Evolutionary conservation across 305 asterid species (phyloP), one percentile per base, ranked within the genome.

Genomic region (Withania somnifera): DNA sequence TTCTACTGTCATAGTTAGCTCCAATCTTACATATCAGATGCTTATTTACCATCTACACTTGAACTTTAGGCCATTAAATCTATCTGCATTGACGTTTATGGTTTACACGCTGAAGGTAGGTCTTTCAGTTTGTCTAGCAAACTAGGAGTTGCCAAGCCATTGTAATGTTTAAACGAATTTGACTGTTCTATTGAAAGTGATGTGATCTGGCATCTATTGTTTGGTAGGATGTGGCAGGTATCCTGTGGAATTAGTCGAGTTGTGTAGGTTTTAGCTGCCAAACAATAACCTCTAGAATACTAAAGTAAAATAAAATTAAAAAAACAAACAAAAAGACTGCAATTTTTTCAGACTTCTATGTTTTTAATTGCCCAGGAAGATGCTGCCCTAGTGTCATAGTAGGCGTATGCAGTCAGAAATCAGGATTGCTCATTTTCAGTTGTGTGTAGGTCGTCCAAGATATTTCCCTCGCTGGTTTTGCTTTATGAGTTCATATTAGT

Each of bases 121-220:
- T 75, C 26, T 26, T 68, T 11, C 38, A 7, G 24, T 47, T 32
- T 75, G 26, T 11, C 50, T 50, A 61, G 15, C 10, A 28, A 73
- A 24, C 40, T 75, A 75, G 80, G 63, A 75, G 61, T 75, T 50
- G 80, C 61, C 63, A 51, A 75, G 79, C 61, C 32, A 17, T 75
- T 50, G 17, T 28, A 14, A n/a, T 20, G 79, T 17, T 73, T 73
- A 47, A 73, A 45, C 15, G 26, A 47, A 73, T 61, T 61, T 61
- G 20, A 28, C 10, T 61, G 11, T 24, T 58, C 7, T 22, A 24
- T 24, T 58, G 64, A 24, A 61, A 61, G 20, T 11, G 8, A 61
- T 28, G 40, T n/a, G n/a, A n/a, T n/a, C n/a, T n/a, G n/a, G n/a
- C n/a, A n/a, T n/a, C n/a, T n/a, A n/a, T n/a, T n/a, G n/a, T n/a